Conservation (phyloP, 2,329 filamentous ascomycete species). For the Ceratocystis albifundus region DNA sequence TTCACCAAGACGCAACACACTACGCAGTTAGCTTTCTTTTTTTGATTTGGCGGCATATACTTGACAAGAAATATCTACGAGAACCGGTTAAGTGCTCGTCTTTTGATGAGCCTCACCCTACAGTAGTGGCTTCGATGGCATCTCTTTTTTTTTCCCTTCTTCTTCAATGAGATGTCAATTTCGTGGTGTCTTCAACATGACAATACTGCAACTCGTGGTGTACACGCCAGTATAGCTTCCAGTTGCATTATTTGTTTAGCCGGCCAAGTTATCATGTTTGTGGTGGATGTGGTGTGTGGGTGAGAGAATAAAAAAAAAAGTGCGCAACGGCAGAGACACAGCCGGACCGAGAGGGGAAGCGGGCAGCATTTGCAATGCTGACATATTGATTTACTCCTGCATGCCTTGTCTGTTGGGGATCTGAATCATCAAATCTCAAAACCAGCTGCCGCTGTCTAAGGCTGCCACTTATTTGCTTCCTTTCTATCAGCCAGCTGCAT, state of each 20-base stretch:
- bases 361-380: not conserved
- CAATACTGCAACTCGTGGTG: constrained; percentile 3
- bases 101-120: not conserved
- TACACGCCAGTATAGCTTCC: not conserved
- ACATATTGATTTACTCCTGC: not conserved
- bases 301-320: not conserved
- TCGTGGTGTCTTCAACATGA: not conserved
- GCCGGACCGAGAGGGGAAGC: not conserved
- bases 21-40: not conserved
- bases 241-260: not conserved
- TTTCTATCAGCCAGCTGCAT: too few species aligned
- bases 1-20: not conserved
- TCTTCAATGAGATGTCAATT: too few species aligned
- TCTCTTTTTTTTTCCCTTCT: too few species aligned
- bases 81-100: too few species aligned
- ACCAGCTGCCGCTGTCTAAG: too few species aligned
- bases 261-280: not conserved
- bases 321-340: not conserved
- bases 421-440: not conserved
- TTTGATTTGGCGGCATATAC: not conserved
- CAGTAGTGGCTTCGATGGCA: not conserved
- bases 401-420: not conserved
- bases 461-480: too few species aligned
- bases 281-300: not conserved
- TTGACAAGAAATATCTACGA: not conserved